Base-by-base conservation (phyloP, 257 asterid genomes). In the Primulina tabacum region DNA sequence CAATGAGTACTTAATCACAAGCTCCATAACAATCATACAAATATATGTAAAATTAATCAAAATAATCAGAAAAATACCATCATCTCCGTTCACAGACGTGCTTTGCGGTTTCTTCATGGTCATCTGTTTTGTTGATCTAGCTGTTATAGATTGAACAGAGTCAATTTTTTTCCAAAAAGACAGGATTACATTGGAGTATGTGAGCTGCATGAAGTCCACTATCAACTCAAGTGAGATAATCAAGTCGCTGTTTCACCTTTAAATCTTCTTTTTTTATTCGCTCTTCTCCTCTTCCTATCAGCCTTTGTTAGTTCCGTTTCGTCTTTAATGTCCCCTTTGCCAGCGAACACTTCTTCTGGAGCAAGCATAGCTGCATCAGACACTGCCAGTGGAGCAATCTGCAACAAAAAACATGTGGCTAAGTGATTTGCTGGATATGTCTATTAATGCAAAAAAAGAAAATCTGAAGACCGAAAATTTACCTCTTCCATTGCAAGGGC, bases 401-500 rank as follows among this genome's bases (percentile, higher is more conserved):
- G 71, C 61, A 69, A 80, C 29, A 60, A 11, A 67, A 72, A 62
- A 70, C 37, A 76, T 62, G 66, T 72, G 50, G 64, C 1, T 16
- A 33, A 53, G 20, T 37, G 2, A 58, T 29, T 34, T 24, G 52
- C n/a, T 40, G 63, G 37, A 29, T 37, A 64, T 4, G 58, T 32
- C 55, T 40, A 18, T 52, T 43, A 70, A 56, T 21, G 18, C 40
- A 62, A 32, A 6, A 14, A 70, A 12, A 47, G 29, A 16, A 28
- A 50, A 50, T 11, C n/a, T 21, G 34, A 68, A 55, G 56, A 24
- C n/a, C 8, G 18, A 68, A 59, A 28, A 26, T 17, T 72, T 75
- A 94, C 99, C 97, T 94, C 99, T 88, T 94, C 99, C 90, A 94
- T 94, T 43, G 93, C 97, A 50, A 91, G 85, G 6, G 99, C 99